A percentile compares a stretch with the other conserved stretches of the same genome.
These are phyloP conservation scores for Notholithocarpus densiflorus DNA, from an alignment of 306 rosid species.

Conservation along the genomic window DNA sequence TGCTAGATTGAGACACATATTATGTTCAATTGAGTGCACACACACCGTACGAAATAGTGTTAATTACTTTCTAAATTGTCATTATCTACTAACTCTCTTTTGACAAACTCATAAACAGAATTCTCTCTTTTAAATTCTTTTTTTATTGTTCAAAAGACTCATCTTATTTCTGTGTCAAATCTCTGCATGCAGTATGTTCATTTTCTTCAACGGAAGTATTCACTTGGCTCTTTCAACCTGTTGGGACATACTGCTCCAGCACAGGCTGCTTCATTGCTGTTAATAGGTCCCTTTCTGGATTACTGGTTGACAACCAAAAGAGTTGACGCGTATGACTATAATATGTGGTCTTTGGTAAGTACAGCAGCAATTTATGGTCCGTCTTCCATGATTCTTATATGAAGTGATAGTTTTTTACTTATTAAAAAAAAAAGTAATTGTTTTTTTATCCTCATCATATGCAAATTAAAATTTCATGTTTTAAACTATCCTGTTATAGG, in stretches of 20 bases:
- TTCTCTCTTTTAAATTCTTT: neutral
- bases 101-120: neutral
- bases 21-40: neutral
- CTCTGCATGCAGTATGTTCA: constrained; percentile 72
- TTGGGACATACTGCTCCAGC: constrained; percentile 96
- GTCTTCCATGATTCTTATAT: neutral
- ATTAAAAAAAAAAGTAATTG: too few species aligned
- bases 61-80: neutral
- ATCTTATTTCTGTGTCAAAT: constrained; percentile 10
- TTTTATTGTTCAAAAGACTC: neutral
- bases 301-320: constrained; percentile 79
- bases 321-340: constrained; percentile 55
- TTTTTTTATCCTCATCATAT: neutral
- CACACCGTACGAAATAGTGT: neutral
- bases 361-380: neutral
- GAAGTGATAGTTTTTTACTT: neutral
- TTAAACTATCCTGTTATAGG: neutral
- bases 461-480: neutral
- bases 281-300: constrained; percentile 74
- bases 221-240: constrained; percentile 79
- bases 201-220: constrained; percentile 85
- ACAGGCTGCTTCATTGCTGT: constrained; percentile 66
- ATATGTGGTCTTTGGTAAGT: constrained; percentile 51
- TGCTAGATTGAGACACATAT: neutral
- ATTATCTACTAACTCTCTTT: neutral